Evolutionary conservation across 257 asterid genomes (phyloP), one percentile per base, ranked within the genome.

Genomic region (Verbascum thapsus): DNA sequence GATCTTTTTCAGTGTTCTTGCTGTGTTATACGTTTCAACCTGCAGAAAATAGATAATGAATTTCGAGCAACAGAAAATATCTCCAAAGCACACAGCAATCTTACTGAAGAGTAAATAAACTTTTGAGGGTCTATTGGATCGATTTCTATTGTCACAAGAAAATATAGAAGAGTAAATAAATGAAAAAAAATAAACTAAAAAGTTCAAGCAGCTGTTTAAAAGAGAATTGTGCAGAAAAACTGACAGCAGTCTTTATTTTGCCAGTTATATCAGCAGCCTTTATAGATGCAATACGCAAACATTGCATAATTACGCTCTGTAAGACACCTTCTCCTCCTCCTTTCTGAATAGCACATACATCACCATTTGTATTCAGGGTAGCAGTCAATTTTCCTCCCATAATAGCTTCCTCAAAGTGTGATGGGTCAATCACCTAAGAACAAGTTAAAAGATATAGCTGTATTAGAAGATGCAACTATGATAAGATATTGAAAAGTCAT

Each of bases 371-470:
- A 76, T 87, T 94, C 43, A 90, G 71, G 26, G 94, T 90, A 43
- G 86, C 88, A 44, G 99, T 87, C 83, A 94, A 66, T 72, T 81
- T 87, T 76, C 96, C 97, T 66, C 96, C 88, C 94, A 87, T 85
- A 63, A 94, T 80, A 62, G 86, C 94, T 77, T 90, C 99, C 84
- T 94, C 97, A 45, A 81, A 75, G 70, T 94, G 88, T 12, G 96
- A 82, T 42, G 99, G 99, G 74, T 94, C 99, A 58, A 94, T 68
- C 44, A 90, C 80, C 99, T 94, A 77, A 64, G 53, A 64, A 71
- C 53, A 58, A 22, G 66, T 57, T 37, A 61, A 42, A 62, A 56
- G 22, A 37, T 68, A 8, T 26, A 58, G 52, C 12, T 9, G 41
- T 18, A 42, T 50, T 60, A 22, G 45, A 15, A 35, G 72, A 55